These are phyloP conservation scores for Kurtzmaniella fragi DNA, from an alignment of 805 yeast genomes.

Conservation along the genomic window DNA sequence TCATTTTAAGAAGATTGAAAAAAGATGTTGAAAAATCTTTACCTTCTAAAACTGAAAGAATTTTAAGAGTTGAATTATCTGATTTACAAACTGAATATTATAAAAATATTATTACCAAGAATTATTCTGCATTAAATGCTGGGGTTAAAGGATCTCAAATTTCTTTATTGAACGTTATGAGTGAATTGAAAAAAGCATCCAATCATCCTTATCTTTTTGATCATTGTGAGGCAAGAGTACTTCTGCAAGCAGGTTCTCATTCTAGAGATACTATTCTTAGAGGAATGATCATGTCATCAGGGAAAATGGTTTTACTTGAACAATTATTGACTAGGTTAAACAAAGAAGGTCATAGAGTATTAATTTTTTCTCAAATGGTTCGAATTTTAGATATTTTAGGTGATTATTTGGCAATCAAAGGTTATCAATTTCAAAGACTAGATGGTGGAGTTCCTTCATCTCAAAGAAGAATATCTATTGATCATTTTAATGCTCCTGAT, in stretches of 20 bases:
- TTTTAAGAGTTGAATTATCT: slow-evolving; percentile 88
- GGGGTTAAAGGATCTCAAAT: slow-evolving; percentile 79
- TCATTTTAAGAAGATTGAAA: slow-evolving; percentile 85
- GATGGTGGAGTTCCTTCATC: slow-evolving; percentile 97
- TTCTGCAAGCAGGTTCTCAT: slow-evolving; percentile 54
- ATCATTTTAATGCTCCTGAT: slow-evolving; percentile 91
- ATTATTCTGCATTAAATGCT: slow-evolving; percentile 85
- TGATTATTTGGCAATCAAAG: slow-evolving; percentile 84
- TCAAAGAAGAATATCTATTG: slow-evolving; percentile 90
- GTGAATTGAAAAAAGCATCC: slow-evolving; percentile 93
- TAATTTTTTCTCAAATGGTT: slow-evolving; percentile 96
- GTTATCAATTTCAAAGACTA: slow-evolving; percentile 81
- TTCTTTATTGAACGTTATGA: slow-evolving; percentile 86
- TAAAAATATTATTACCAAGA: slow-evolving; percentile 86
- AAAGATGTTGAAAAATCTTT: slow-evolving; percentile 96
- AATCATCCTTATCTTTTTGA: slow-evolving; percentile 96
- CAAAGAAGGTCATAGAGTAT: slow-evolving; percentile 93
- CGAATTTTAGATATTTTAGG: slow-evolving; percentile 92
- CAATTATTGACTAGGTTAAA: slow-evolving; percentile 77
- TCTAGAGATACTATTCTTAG: slow-evolving; percentile 77
- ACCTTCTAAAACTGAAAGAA: slow-evolving; percentile 94
- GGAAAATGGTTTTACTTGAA: slow-evolving; percentile 95
- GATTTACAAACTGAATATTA: slow-evolving; percentile 95
- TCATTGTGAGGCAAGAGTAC: slow-evolving; percentile 80
- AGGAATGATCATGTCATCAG: slow-evolving; percentile 96